These are phyloP conservation scores for Yamadazyma spencermartinsiae DNA, from an alignment of 1,139 yeast species.

Conservation along the genomic window DNA sequence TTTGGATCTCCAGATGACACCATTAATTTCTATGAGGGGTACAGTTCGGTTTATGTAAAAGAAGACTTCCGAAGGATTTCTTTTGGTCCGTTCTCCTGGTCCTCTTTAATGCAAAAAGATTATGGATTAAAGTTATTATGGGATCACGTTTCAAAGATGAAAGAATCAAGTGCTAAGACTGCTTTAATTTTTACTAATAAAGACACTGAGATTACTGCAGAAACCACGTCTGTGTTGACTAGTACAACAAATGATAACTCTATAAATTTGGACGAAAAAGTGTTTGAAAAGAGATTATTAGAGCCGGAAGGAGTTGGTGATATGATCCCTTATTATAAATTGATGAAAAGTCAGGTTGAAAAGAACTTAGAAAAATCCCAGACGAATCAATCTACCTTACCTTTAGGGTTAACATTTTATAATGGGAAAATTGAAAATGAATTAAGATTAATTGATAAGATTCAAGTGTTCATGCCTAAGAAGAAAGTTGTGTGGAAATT, in stretches of 20 bases:
- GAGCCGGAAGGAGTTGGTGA: slow-evolving; percentile 40
- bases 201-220: slow-evolving; percentile 25
- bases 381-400: slow-evolving; percentile 20
- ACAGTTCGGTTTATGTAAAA: slow-evolving; percentile 39
- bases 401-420: slow-evolving; percentile 30
- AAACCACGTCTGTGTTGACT: slow-evolving; percentile 24
- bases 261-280: slow-evolving; percentile 21
- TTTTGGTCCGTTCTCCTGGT: slow-evolving; percentile 53
- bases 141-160: slow-evolving; percentile 28
- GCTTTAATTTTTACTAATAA: slow-evolving; percentile 20
- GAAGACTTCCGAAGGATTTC: slow-evolving; percentile 33
- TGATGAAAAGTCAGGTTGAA: slow-evolving; percentile 21
- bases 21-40: slow-evolving; percentile 45
- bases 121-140: slow-evolving; percentile 38
- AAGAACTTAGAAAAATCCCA: slow-evolving; percentile 16
- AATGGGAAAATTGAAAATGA: slow-evolving; percentile 32
- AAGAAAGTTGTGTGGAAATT: slow-evolving; percentile 34
- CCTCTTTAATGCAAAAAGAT: slow-evolving; percentile 50
- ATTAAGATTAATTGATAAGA: slow-evolving; percentile 31
- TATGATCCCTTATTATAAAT: slow-evolving; percentile 32
- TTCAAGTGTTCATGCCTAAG: slow-evolving; percentile 33
- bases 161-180: slow-evolving; percentile 23
- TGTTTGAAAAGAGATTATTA: slow-evolving; percentile 32
- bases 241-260: slow-evolving; percentile 15
- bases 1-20: slow-evolving; percentile 24